Conservation (phyloP, 805 yeast species). For the Saturnispora kantuleensis region DNA sequence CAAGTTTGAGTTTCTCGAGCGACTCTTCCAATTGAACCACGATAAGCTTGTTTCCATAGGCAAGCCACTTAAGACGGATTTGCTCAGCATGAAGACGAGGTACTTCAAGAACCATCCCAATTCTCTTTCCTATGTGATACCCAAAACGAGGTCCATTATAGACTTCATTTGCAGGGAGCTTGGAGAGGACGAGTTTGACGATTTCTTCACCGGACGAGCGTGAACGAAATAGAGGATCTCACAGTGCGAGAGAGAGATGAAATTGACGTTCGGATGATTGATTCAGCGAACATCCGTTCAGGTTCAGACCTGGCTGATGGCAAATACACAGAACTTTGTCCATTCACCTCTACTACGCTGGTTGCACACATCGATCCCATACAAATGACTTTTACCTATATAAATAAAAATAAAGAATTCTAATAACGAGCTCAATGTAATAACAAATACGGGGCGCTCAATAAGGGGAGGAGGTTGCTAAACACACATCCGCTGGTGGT, state of each 20-base stretch:
- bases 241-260: no score
- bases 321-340: no score
- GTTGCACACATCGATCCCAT: no score
- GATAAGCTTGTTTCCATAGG: not conserved
- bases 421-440: not conserved
- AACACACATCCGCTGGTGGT: no score
- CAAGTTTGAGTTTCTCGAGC: slow-evolving; percentile 17
- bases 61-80: not conserved
- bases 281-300: no score
- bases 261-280: no score
- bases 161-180: slow-evolving; percentile 10
- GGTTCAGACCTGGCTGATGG: no score
- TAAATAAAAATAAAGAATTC: no score
- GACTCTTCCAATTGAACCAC: slow-evolving; percentile 13
- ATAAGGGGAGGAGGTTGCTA: no score
- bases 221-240: no score
- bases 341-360: no score
- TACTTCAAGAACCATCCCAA: slow-evolving; percentile 7
- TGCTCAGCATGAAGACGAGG: slow-evolving; percentile 1
- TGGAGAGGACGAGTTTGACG: slow-evolving; percentile 1
- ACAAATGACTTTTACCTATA: no score
- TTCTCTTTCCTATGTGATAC: slow-evolving; percentile 7
- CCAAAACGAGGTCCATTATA: slow-evolving; percentile 8
- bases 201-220: slow-evolving; percentile 6
- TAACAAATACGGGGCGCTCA: slow-evolving; percentile 7